Evolutionary conservation across 139 green algal genomes (phyloP).

Genomic region (Nannochloris sp.): DNA sequence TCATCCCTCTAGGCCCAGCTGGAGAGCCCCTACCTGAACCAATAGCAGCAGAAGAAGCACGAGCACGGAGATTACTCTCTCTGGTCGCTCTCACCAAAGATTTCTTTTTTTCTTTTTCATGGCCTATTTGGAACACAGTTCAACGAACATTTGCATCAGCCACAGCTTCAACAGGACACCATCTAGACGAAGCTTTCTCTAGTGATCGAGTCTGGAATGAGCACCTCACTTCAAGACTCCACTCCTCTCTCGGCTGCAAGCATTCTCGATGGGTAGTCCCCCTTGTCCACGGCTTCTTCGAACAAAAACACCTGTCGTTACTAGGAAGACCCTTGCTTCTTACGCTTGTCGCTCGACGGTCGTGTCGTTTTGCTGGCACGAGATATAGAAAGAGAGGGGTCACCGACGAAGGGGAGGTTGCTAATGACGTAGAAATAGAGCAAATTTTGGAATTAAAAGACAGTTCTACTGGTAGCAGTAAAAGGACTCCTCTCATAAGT

Average conservation of each 20-base stretch:
- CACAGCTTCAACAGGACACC: background rate
- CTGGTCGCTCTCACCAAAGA: slow-evolving; percentile 82
- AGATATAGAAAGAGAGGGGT: slow-evolving; percentile 90
- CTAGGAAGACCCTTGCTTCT: slow-evolving; percentile 75
- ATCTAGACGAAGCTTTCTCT: slow-evolving; percentile 39
- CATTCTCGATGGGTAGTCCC: slow-evolving; percentile 67
- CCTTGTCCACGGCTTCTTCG: slow-evolving; percentile 87
- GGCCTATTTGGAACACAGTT: slow-evolving; percentile 61
- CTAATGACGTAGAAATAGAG: slow-evolving; percentile 95
- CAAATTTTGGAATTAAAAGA: slow-evolving; percentile 37
- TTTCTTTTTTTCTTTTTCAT: slow-evolving; percentile 92
- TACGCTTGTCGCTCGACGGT: slow-evolving; percentile 79
- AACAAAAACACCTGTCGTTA: slow-evolving; percentile 72
- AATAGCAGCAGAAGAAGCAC: slow-evolving; percentile 14
- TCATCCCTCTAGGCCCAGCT: slow-evolving; percentile 60
- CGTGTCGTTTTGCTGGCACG: slow-evolving; percentile 89
- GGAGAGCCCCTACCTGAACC: slow-evolving; percentile 10
- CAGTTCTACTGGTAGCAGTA: background rate
- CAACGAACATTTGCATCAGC: slow-evolving; percentile 51
- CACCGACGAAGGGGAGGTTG: slow-evolving; percentile 75
- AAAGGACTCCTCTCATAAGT: background rate
- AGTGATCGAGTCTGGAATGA: slow-evolving; percentile 94
- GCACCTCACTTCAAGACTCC: slow-evolving; percentile 65
- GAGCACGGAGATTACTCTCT: slow-evolving; percentile 67
- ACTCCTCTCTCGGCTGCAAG: slow-evolving; percentile 39